Conservation (phyloP, 2,329 filamentous ascomycete genomes). For the Diaporthe caulivora region DNA sequence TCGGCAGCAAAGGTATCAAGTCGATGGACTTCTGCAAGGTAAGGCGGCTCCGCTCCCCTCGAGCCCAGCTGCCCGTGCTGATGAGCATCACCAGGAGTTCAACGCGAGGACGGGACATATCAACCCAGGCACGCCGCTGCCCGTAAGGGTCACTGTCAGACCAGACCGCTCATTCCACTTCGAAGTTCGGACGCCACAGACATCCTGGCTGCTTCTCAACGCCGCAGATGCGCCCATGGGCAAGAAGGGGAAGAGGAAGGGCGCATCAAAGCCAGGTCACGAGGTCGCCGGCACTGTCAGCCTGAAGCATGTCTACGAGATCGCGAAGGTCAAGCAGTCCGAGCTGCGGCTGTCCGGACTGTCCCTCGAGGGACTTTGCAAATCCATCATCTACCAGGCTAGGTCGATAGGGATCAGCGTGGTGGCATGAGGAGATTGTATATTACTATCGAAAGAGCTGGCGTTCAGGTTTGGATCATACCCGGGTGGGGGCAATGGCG, state of each 20-base stretch:
- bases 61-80: constrained; percentile 32
- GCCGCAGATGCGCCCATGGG: constrained; percentile 79
- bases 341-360: constrained; percentile 81
- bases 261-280: constrained; percentile 79
- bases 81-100: constrained; percentile 78
- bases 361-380: constrained; percentile 78
- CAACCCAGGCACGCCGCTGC: constrained; percentile 84
- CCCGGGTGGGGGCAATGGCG: constrained; percentile 19
- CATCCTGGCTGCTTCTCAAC: constrained; percentile 87
- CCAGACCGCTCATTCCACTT: constrained; percentile 95
- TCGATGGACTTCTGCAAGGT: constrained; percentile 99
- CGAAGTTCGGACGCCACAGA: constrained; percentile 93
- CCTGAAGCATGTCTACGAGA: constrained; percentile 97
- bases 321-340: constrained; percentile 93
- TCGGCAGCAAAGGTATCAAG: constrained; percentile 98
- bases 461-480: constrained; percentile 38
- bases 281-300: constrained; percentile 88
- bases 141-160: constrained; percentile 90
- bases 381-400: constrained; percentile 79
- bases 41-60: constrained; percentile 43
- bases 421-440: constrained; percentile 61
- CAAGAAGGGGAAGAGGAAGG: constrained; percentile 83
- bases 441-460: constrained; percentile 30
- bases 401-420: constrained; percentile 82
- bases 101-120: constrained; percentile 94